Base-by-base conservation (phyloP, 306 rosid species). In the Comarum palustre region DNA sequence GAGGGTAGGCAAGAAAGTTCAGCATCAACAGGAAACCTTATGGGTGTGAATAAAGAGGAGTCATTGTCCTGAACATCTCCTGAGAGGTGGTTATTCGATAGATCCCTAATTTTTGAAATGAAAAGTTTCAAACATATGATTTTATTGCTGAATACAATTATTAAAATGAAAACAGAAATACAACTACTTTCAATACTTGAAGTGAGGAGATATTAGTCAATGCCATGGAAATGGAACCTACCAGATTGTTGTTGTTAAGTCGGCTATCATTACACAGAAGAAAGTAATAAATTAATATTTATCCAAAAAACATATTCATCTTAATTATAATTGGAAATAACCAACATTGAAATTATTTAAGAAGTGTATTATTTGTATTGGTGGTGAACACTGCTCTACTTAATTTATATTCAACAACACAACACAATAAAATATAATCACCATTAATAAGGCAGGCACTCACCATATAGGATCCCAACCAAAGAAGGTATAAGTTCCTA, bases 31-130 rank as follows among this genome's bases (percentile, higher is more conserved):
- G n/a, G 13, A 72, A 79, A 91, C 99, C 99, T 95, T 84, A 95
- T 95, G 67, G 99, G 99, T 76, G 99, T 95, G 83, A 95, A 95
- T 68, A 95, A 82, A 50, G 99, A 95, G 80, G 99, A 95, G 66
- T 97, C 99, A 79, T 87, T 95, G 84, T 90, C 99, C 5, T 97
- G 99, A 88, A 95, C 99, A 58, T 64, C 82, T 5, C 99, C 99
- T 4, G 99, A 84, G 62, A 95, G 95, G 65, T 2, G 86, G 81
- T 95, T 95, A 83, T 89, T 95, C 20, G 99, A 95, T 52, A 95
- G 86, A 90, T 95, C 99, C 90, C 99, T 95, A 59, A 72, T 88
- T 82, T 78, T 66, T 25, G 48, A 57, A 55, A 69, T 27, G 71
- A 42, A 72, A 66, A 24, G 41, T 39, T 43, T 67, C n/a, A 58